phyloP scores from a whole-genome alignment of 2,329 filamentous ascomycete genomes.

The Acarospora socialis region DNA sequence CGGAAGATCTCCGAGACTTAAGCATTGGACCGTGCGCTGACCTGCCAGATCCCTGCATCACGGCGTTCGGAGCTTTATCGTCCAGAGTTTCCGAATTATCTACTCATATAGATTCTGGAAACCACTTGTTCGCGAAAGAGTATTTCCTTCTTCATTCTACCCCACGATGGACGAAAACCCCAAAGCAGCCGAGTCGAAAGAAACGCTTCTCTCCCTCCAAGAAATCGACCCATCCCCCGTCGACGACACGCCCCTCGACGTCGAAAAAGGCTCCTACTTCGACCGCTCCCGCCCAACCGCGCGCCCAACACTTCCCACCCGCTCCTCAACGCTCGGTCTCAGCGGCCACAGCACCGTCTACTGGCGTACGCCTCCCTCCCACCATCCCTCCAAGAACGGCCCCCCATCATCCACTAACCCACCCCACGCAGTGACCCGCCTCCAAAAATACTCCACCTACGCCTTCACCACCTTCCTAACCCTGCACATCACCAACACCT shows the following conservation, averaged over 20 bases:
- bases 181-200: constrained; percentile 31
- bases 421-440: constrained; percentile 40
- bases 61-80: no score
- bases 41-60: no score
- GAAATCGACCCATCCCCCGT: constrained; percentile 76
- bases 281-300: constrained; percentile 14
- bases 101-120: no score
- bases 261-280: constrained; percentile 37
- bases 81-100: no score
- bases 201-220: constrained; percentile 51
- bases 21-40: no score
- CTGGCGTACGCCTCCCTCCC: constrained; percentile 45
- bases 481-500: constrained; percentile 69
- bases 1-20: no score
- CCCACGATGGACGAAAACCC: constrained; percentile 25
- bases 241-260: constrained; percentile 35
- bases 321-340: constrained; percentile 29
- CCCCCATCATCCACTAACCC: constrained; percentile 4
- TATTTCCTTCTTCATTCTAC: no score
- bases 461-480: constrained; percentile 62
- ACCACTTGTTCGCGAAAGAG: no score
- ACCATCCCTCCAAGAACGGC: not conserved
- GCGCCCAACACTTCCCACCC: constrained; percentile 10
- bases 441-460: constrained; percentile 85
- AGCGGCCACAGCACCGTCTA: constrained; percentile 59